phyloP scores from a whole-genome alignment of 164 flowering plant species.

The Litsea cubeba region DNA sequence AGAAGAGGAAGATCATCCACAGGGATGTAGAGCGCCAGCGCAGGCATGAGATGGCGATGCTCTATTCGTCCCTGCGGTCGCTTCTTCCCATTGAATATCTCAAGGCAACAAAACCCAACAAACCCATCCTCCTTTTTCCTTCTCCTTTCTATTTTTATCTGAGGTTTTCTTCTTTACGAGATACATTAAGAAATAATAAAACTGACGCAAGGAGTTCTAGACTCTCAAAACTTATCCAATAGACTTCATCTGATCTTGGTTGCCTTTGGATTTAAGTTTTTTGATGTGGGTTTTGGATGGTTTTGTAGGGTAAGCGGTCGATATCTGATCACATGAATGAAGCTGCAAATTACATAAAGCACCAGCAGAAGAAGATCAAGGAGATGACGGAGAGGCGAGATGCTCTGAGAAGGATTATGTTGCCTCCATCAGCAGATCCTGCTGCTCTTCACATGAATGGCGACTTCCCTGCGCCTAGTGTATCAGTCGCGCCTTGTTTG shows the following conservation, averaged over 20 bases:
- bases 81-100: conserved; percentile 25
- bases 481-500: conserved; percentile 20
- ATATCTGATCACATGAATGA: conserved; percentile 37
- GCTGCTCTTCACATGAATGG: background rate
- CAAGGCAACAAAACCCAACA: conserved; percentile 17
- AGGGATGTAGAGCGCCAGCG: conserved; percentile 26
- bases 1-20: conserved; percentile 22
- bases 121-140: conserved; percentile 1
- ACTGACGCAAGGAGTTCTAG: background rate
- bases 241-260: no score
- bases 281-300: background rate
- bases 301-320: conserved; percentile 44
- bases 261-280: background rate
- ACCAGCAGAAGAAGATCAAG: conserved; percentile 27
- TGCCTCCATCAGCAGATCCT: background rate
- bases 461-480: background rate
- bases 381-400: conserved; percentile 34
- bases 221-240: no score
- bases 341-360: conserved; percentile 35
- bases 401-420: conserved; percentile 13
- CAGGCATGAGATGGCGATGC: conserved; percentile 24
- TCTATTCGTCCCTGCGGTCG: conserved; percentile 18
- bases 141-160: background rate
- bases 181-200: background rate
- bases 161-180: background rate